These are phyloP conservation scores for Auxenochlorella protothecoides DNA, from an alignment of 139 green algal species.

Conservation along the genomic window DNA sequence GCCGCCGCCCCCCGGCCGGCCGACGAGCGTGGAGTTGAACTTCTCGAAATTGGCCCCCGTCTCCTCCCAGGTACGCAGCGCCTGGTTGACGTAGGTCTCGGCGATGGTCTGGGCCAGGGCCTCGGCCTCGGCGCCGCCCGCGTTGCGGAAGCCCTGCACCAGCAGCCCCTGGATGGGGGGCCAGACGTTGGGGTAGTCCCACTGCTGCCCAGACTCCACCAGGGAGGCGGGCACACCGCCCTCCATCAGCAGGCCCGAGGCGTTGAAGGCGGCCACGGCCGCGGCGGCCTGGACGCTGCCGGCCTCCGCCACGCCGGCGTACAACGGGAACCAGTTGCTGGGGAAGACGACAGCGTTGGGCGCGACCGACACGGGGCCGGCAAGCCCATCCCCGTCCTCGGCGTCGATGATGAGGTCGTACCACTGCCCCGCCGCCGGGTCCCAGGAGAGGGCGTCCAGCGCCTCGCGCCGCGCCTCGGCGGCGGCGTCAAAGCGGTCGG, in stretches of 20 bases:
- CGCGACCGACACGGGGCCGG: too few species aligned
- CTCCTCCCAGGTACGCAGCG: conserved; percentile 10
- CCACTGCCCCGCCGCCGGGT: conserved; percentile 47
- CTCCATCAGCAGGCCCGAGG: conserved; percentile 22
- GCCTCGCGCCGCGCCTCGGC: conserved; percentile 10
- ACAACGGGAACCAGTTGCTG: conserved; percentile 82
- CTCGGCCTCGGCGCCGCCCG: conserved; percentile 4
- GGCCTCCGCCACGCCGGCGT: conserved; percentile 26
- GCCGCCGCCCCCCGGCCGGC: conserved; percentile 25
- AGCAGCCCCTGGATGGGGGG: conserved; percentile 78
- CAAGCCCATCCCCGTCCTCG: not conserved
- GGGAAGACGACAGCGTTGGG: too few species aligned
- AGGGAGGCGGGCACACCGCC: conserved; percentile 60
- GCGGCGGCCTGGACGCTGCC: conserved; percentile 6
- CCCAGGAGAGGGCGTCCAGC: conserved; percentile 65
- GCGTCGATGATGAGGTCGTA: conserved; percentile 44
- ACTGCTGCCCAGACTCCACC: conserved; percentile 70
- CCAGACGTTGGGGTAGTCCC: conserved; percentile 93
- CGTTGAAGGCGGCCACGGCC: conserved; percentile 14
- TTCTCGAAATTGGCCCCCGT: conserved; percentile 57
- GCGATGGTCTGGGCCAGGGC: conserved; percentile 33
- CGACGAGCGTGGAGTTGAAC: conserved; percentile 28
- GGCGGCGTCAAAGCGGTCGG: conserved; percentile 1
- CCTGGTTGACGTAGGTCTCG: conserved; percentile 34
- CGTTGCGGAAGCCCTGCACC: conserved; percentile 24